Conservation (phyloP, 192 early-diverging fungal species). For the Diversispora epigaea region DNA sequence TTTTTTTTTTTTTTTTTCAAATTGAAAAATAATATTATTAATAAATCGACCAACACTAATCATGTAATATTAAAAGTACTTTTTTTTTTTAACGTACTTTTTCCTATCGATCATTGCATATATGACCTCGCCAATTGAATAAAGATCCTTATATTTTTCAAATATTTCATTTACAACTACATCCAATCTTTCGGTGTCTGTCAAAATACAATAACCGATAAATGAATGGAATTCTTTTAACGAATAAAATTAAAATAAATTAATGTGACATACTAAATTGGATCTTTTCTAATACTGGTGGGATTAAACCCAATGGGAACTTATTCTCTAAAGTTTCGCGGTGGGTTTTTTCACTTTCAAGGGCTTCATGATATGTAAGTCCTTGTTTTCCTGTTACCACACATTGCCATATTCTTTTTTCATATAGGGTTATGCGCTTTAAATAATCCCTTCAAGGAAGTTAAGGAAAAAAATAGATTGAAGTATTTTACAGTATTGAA, state of each 20-base stretch:
- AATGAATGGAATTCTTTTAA: constrained; percentile 44
- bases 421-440: constrained; percentile 64
- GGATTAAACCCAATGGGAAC: constrained; percentile 67
- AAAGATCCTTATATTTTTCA: constrained; percentile 2
- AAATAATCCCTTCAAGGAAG: constrained; percentile 61
- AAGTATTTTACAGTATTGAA: constrained; percentile 25
- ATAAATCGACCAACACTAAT: neutral
- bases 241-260: constrained; percentile 30
- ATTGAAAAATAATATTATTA: neutral
- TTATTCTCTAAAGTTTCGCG: constrained; percentile 59
- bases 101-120: neutral
- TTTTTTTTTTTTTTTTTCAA: neutral
- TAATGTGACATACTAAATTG: constrained; percentile 67
- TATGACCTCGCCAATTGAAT: neutral
- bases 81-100: neutral
- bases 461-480: constrained; percentile 16
- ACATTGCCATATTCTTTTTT: constrained; percentile 76
- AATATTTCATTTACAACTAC: constrained; percentile 26
- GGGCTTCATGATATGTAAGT: constrained; percentile 80
- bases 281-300: constrained; percentile 58
- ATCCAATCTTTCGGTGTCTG: constrained; percentile 44
- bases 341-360: constrained; percentile 69
- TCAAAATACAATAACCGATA: constrained; percentile 17
- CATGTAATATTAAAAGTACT: neutral
- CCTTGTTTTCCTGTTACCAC: constrained; percentile 67